A percentile compares a stretch with the other conserved stretches of the same genome.
These are phyloP conservation scores for Sphagnum magellanicum DNA, from an alignment of 228 moss, liverwort and hornwort genomes.

Conservation along the genomic window DNA sequence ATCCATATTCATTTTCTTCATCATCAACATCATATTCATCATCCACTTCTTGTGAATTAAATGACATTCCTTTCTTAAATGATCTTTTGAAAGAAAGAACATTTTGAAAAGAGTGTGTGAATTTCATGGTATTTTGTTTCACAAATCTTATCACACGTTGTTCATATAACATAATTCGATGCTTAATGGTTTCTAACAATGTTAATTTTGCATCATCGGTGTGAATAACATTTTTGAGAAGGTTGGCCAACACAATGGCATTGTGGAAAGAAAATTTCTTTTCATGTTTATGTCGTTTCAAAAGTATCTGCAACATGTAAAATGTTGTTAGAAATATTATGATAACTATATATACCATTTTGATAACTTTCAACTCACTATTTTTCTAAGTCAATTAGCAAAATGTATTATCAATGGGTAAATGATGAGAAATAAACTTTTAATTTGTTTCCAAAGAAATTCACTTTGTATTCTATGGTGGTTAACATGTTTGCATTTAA, in stretches of 20 bases:
- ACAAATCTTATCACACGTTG: conserved; percentile 6
- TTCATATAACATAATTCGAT: background rate
- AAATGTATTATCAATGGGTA: background rate
- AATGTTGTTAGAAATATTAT: background rate
- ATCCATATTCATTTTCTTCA: conserved; percentile 14
- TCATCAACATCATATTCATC: conserved; percentile 11
- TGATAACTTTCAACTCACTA: background rate
- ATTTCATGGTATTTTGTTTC: conserved; percentile 17
- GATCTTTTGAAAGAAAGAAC: conserved; percentile 17
- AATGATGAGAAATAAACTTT: background rate
- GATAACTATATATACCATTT: no score
- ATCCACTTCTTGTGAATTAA: conserved; percentile 1
- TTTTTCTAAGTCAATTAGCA: background rate
- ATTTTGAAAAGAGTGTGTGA: conserved; percentile 18
- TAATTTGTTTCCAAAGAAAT: no score
- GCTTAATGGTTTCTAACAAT: conserved; percentile 35
- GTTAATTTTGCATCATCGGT: conserved; percentile 66
- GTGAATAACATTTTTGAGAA: conserved; percentile 62
- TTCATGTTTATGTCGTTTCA: conserved; percentile 62
- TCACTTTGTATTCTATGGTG: no score
- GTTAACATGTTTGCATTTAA: no score
- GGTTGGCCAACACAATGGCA: conserved; percentile 70
- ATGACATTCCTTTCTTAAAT: conserved; percentile 17
- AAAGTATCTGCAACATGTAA: conserved; percentile 30
- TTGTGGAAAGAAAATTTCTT: conserved; percentile 61